These are phyloP conservation scores for Geum urbanum DNA, from an alignment of 306 rosid genomes.

Conservation along the genomic window DNA sequence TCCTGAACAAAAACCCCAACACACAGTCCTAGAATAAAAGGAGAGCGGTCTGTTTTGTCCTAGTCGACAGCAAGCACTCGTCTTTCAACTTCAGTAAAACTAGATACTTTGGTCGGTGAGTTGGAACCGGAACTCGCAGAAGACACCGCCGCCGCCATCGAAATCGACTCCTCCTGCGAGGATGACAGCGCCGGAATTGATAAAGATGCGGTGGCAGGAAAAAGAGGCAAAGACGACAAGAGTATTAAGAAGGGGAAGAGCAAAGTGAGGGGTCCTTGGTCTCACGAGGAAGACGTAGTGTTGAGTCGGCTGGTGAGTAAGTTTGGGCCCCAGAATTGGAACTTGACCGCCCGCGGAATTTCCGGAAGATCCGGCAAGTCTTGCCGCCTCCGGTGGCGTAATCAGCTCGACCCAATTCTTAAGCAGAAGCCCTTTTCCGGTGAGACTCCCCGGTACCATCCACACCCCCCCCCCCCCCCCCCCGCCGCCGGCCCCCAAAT, in stretches of 20 bases:
- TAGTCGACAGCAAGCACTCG: neutral
- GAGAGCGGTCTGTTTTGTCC: too few species aligned
- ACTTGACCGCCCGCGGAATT: slow-evolving; percentile 86
- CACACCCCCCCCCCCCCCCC: too few species aligned
- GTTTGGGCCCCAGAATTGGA: slow-evolving; percentile 93
- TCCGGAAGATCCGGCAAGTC: slow-evolving; percentile 92
- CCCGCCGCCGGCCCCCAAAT: too few species aligned
- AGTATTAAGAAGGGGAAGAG: slow-evolving; percentile 26
- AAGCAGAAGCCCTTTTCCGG: slow-evolving; percentile 93
- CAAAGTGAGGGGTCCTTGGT: slow-evolving; percentile 92
- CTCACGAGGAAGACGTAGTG: slow-evolving; percentile 83
- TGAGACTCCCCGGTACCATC: slow-evolving; percentile 6
- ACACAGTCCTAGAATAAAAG: too few species aligned
- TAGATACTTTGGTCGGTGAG: too few species aligned
- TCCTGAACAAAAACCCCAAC: too few species aligned
- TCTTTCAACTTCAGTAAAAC: neutral
- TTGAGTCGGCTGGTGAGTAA: slow-evolving; percentile 75
- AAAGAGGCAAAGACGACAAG: slow-evolving; percentile 12
- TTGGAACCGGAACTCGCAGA: slow-evolving; percentile 38
- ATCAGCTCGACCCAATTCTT: slow-evolving; percentile 89
- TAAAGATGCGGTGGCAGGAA: slow-evolving; percentile 36
- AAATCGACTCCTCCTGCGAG: slow-evolving; percentile 9
- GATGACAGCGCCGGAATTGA: slow-evolving; percentile 36
- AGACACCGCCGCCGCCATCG: slow-evolving; percentile 16
- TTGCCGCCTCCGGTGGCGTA: slow-evolving; percentile 94